Evolutionary conservation across 768 basidiomycete species (phyloP).

Genomic region (Lenzites betulinus): DNA sequence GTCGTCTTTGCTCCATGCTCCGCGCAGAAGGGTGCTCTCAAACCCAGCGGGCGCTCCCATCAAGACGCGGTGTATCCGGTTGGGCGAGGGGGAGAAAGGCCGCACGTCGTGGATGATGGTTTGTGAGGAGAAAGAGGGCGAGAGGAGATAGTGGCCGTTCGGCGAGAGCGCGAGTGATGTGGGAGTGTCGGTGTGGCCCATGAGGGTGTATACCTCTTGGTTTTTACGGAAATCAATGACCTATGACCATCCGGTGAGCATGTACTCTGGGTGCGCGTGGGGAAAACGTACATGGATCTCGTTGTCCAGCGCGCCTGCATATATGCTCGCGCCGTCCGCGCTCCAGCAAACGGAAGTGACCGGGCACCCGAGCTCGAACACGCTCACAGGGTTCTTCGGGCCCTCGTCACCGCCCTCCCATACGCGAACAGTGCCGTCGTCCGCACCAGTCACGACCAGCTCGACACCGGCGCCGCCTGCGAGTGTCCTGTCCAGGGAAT

Average conservation of each 20-base stretch:
- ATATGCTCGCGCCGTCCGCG: constrained; percentile 85
- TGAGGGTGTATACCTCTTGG: constrained; percentile 75
- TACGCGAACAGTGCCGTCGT: constrained; percentile 88
- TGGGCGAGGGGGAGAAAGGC: constrained; percentile 87
- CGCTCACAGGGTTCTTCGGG: constrained; percentile 70
- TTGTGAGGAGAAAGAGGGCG: constrained; percentile 88
- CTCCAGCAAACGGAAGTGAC: constrained; percentile 93
- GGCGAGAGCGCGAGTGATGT: constrained; percentile 93
- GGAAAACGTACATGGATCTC: constrained; percentile 80
- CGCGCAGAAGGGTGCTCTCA: constrained; percentile 82
- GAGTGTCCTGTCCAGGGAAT: constrained; percentile 83
- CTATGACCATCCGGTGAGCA: constrained; percentile 59
- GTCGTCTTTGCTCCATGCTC: constrained; percentile 87
- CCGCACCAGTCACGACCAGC: constrained; percentile 83
- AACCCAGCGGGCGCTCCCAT: constrained; percentile 93
- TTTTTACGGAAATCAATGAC: constrained; percentile 89
- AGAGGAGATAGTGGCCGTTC: constrained; percentile 82
- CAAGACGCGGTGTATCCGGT: constrained; percentile 75
- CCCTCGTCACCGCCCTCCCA: constrained; percentile 89
- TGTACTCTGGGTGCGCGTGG: constrained; percentile 1
- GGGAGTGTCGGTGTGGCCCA: constrained; percentile 90
- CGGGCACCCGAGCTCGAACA: constrained; percentile 85
- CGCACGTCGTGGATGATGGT: constrained; percentile 90
- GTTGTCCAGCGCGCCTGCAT: constrained; percentile 93
- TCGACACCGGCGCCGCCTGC: constrained; percentile 84